phyloP scores from a whole-genome alignment of 345 rosid genomes.

The Linum trigynum region DNA sequence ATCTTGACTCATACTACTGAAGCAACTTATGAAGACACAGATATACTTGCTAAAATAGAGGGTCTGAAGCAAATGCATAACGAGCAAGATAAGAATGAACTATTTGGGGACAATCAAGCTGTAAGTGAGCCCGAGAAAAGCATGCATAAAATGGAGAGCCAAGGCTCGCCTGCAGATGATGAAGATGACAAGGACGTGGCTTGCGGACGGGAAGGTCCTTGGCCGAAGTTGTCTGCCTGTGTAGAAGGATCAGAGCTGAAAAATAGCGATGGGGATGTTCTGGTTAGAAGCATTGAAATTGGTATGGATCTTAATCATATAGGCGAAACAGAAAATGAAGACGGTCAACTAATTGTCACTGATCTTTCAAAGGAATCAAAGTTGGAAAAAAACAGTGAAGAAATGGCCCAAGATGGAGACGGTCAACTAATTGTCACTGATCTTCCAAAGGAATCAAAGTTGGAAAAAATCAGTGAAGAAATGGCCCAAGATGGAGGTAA shows the following conservation, averaged over 20 bases:
- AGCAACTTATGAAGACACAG: slow-evolving; percentile 12
- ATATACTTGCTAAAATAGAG: slow-evolving; percentile 13
- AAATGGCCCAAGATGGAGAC: slow-evolving; percentile 3
- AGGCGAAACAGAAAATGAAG: not conserved
- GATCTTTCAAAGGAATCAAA: not conserved
- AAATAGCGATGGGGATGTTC: not conserved
- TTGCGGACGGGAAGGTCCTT: not conserved
- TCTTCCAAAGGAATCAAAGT: not conserved
- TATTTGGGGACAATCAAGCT: slow-evolving; percentile 23
- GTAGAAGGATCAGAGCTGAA: slow-evolving; percentile 7
- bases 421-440: not conserved
- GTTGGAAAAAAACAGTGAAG: slow-evolving; percentile 6
- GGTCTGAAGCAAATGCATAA: slow-evolving; percentile 33
- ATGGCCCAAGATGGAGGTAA: slow-evolving; percentile 1
- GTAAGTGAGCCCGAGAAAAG: slow-evolving; percentile 8
- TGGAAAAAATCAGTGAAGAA: slow-evolving; percentile 7
- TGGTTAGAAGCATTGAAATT: not conserved
- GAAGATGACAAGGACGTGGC: not conserved
- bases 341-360: not conserved
- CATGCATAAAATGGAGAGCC: not conserved
- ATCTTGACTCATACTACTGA: slow-evolving; percentile 54
- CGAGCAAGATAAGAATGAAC: slow-evolving; percentile 48
- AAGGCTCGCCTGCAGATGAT: not conserved
- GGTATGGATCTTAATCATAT: not conserved
- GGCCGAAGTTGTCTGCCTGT: not conserved